These are phyloP conservation scores for Entomophthora muscae DNA, from an alignment of 371 early-diverging fungal species.

Conservation along the genomic window DNA sequence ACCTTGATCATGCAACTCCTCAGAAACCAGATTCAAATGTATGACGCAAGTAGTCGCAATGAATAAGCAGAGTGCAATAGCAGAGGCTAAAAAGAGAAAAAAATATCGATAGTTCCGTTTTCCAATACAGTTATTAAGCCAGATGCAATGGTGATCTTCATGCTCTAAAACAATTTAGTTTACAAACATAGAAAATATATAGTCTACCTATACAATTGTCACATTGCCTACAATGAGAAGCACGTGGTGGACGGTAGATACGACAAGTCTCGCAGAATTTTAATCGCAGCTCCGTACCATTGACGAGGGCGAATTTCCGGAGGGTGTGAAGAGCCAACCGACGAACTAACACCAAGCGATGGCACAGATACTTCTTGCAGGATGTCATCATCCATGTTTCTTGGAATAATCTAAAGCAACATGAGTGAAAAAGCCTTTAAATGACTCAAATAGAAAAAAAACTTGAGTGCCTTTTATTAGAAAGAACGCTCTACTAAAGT, in stretches of 20 bases:
- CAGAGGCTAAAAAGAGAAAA: conserved; percentile 43
- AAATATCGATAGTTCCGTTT: conserved; percentile 77
- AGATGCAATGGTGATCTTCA: conserved; percentile 86
- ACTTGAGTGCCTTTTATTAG: too few species aligned
- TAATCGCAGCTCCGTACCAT: conserved; percentile 35
- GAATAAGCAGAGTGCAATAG: conserved; percentile 32
- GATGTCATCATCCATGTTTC: conserved; percentile 30
- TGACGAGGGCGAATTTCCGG: conserved; percentile 37
- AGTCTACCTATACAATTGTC: conserved; percentile 69
- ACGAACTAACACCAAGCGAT: conserved; percentile 18
- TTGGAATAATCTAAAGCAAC: conserved; percentile 56
- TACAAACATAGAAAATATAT: conserved; percentile 7
- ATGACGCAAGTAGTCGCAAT: conserved; percentile 31
- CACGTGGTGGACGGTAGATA: conserved; percentile 73
- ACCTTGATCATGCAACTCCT: not conserved
- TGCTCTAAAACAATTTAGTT: conserved; percentile 24
- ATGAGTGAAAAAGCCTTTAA: too few species aligned
- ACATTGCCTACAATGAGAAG: conserved; percentile 74
- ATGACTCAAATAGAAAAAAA: too few species aligned
- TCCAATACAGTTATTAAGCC: conserved; percentile 88
- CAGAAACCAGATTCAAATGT: conserved; percentile 17
- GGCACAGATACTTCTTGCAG: conserved; percentile 14
- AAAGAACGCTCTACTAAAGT: too few species aligned
- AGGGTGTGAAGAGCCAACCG: conserved; percentile 19
- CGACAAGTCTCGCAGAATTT: conserved; percentile 80